Conservation (phyloP, 148 eudicot genomes). For the Simmondsia chinensis region DNA sequence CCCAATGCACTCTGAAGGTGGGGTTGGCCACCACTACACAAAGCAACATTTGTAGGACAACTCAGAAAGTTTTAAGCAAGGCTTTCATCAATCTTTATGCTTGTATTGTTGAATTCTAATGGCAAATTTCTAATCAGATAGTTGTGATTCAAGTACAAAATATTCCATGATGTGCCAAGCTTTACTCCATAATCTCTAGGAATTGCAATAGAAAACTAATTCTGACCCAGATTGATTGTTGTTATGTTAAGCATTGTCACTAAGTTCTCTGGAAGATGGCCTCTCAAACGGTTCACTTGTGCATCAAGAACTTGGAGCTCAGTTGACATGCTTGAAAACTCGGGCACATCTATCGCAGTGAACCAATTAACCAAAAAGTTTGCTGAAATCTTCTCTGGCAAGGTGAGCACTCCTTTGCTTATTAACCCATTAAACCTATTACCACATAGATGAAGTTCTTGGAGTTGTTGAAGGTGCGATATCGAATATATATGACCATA, state of each 20-base stretch:
- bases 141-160: constrained; percentile 50
- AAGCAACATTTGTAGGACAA: constrained; percentile 29
- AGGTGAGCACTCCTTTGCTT: constrained; percentile 24
- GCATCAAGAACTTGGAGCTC: constrained; percentile 39
- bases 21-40: constrained; percentile 67
- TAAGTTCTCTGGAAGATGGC: constrained; percentile 44
- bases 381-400: constrained; percentile 28
- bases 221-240: constrained; percentile 35
- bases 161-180: constrained; percentile 41
- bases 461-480: constrained; percentile 24
- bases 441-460: constrained; percentile 39
- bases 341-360: constrained; percentile 30
- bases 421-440: constrained; percentile 51
- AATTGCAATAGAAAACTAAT: constrained; percentile 47
- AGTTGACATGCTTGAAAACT: constrained; percentile 15
- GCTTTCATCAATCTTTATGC: constrained; percentile 27
- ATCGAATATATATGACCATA: constrained; percentile 41
- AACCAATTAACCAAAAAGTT: constrained; percentile 51
- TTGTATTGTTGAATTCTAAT: constrained; percentile 15
- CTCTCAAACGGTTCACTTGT: constrained; percentile 42
- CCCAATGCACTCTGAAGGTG: constrained; percentile 33
- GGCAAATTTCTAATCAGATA: constrained; percentile 52
- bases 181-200: constrained; percentile 40
- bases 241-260: constrained; percentile 38
- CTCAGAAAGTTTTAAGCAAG: constrained; percentile 54